These are phyloP conservation scores for Haematococcus sp. DNA, from an alignment of 139 green algal species.

Conservation along the genomic window DNA sequence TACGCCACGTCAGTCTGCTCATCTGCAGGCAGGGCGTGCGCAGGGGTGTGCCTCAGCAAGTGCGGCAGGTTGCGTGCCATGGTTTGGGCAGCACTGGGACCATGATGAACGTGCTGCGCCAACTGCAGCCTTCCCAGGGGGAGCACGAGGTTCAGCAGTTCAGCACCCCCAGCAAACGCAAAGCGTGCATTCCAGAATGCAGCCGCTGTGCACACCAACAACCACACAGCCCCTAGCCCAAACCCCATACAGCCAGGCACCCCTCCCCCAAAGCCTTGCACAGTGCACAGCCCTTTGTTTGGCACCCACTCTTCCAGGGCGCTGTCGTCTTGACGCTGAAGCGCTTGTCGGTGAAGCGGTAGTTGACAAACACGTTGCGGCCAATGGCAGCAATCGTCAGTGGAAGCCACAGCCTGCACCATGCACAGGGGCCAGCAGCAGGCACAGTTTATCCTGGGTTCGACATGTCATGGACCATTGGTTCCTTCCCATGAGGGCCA, in stretches of 20 bases:
- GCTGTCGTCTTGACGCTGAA: slow-evolving; percentile 73
- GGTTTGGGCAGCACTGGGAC: neutral
- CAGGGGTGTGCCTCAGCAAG: too few species aligned
- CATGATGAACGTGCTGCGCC: neutral
- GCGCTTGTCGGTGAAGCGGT: slow-evolving; percentile 84
- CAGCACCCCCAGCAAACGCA: too few species aligned
- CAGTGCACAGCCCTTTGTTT: neutral
- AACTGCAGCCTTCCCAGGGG: neutral
- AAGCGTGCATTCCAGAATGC: too few species aligned
- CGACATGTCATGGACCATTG: too few species aligned
- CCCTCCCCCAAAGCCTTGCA: neutral
- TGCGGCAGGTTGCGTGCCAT: neutral
- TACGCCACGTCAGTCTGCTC: slow-evolving; percentile 64
- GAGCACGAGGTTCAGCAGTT: neutral
- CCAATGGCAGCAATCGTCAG: slow-evolving; percentile 73
- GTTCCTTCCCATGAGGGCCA: too few species aligned
- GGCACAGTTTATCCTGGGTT: too few species aligned
- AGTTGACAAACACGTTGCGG: slow-evolving; percentile 82
- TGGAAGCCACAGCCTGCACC: slow-evolving; percentile 68
- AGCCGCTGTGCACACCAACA: too few species aligned
- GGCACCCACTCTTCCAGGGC: slow-evolving; percentile 78
- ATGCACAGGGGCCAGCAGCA: too few species aligned
- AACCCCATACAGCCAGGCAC: neutral
- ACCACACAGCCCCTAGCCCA: too few species aligned
- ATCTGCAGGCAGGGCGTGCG: slow-evolving; percentile 29